Percentiles rank a stretch among this genome's conserved stretches.
Evolutionary conservation across 129 eudicot genomes (phyloP).

Genomic region (Artemisia tridentata): DNA sequence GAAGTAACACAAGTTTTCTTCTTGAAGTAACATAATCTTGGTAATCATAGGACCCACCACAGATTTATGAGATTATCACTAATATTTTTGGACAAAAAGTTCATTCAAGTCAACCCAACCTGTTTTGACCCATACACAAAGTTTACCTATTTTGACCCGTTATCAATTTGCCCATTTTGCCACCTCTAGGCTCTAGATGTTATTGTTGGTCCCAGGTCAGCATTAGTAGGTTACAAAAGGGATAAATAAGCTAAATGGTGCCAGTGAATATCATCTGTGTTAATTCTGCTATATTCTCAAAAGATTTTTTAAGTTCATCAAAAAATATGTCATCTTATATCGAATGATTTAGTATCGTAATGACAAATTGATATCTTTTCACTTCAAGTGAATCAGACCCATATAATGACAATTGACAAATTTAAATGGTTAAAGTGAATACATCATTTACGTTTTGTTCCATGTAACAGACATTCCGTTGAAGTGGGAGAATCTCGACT

Average conservation of each 20-base stretch:
- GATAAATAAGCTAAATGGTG: too few species aligned
- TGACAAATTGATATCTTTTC: too few species aligned
- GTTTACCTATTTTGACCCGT: background rate
- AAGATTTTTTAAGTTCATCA: background rate
- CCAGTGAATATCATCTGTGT: too few species aligned
- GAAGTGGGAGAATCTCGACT: slow-evolving; percentile 26
- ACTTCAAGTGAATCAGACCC: background rate
- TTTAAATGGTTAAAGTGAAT: background rate
- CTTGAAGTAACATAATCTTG: background rate
- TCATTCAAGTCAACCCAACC: background rate
- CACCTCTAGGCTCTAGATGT: background rate
- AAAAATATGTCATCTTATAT: background rate
- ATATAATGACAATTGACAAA: background rate
- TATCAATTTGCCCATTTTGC: too few species aligned
- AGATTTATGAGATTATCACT: background rate
- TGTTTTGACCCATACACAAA: background rate
- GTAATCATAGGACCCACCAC: background rate
- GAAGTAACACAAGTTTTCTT: background rate
- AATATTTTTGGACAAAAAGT: background rate
- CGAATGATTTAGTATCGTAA: too few species aligned
- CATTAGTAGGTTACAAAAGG: too few species aligned
- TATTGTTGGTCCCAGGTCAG: background rate
- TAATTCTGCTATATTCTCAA: too few species aligned
- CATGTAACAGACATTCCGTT: slow-evolving; percentile 30
- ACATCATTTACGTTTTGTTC: slow-evolving; percentile 8